Evolutionary conservation across 345 rosid genomes (phyloP).

Genomic region (Hirschfeldia incana): DNA sequence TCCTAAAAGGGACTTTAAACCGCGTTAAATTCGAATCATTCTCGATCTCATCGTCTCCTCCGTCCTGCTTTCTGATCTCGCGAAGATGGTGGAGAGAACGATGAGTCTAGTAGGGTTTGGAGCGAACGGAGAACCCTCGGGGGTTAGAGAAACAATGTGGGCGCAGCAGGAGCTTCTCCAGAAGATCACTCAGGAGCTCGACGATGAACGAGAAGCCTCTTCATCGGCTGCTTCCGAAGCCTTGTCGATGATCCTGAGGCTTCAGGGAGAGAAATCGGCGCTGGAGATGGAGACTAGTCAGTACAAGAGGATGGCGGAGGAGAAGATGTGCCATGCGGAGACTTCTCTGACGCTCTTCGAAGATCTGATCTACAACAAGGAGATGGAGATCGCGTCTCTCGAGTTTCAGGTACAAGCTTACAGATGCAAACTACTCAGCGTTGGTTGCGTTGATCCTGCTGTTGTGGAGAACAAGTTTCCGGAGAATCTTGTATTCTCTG

Average conservation of each 20-base stretch:
- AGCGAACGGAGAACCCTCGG: conserved; percentile 43
- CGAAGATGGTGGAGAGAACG: conserved; percentile 50
- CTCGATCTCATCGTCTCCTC: neutral
- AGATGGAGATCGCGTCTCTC: conserved; percentile 83
- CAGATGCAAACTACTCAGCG: conserved; percentile 60
- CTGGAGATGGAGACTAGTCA: conserved; percentile 87
- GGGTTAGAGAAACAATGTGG: conserved; percentile 57
- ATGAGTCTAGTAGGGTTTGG: conserved; percentile 34
- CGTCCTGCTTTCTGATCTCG: neutral
- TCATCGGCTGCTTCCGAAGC: conserved; percentile 78
- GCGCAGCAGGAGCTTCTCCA: conserved; percentile 86
- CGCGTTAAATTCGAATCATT: neutral
- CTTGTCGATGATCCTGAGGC: conserved; percentile 76
- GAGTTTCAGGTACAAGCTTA: conserved; percentile 83
- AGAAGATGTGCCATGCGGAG: conserved; percentile 75
- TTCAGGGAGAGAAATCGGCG: conserved; percentile 81
- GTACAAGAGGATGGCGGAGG: conserved; percentile 86
- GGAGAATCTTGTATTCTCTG: conserved; percentile 45
- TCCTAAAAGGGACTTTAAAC: neutral
- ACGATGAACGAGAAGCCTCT: conserved; percentile 84
- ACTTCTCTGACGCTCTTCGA: conserved; percentile 65
- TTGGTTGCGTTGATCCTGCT: conserved; percentile 66
- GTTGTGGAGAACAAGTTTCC: conserved; percentile 46
- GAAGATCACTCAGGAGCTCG: conserved; percentile 61
- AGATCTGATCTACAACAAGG: conserved; percentile 70